A percentile compares a stretch with the other conserved stretches of the same genome.
Conservation (phyloP, 163 green algal genomes). For the Chlorella variabilis region DNA sequence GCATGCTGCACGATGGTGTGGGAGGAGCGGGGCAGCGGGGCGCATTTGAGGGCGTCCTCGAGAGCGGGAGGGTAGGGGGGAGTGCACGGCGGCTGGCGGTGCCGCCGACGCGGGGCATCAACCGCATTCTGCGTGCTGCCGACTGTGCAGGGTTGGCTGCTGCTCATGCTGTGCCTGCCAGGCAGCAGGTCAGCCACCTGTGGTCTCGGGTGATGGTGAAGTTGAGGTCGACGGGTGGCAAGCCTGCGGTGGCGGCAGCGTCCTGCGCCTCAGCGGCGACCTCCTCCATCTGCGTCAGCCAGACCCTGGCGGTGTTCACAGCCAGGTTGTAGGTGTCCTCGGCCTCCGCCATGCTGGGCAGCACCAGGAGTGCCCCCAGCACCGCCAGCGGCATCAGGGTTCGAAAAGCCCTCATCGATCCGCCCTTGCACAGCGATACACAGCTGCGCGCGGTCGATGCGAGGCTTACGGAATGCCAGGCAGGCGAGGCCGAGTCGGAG, state of each 20-base stretch:
- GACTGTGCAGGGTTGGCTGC: too few relatives aligned
- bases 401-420: too few relatives aligned
- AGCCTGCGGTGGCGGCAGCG: background rate
- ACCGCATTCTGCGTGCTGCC: too few relatives aligned
- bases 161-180: background rate
- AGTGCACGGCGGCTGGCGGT: too few relatives aligned
- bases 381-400: background rate
- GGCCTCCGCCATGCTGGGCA: background rate
- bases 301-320: background rate
- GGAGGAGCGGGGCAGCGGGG: background rate
- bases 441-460: too few relatives aligned
- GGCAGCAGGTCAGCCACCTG: background rate
- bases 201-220: background rate
- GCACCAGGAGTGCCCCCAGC: background rate
- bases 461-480: too few relatives aligned
- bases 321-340: background rate
- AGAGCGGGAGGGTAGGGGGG: too few relatives aligned
- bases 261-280: background rate
- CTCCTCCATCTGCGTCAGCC: slow-evolving; percentile 2
- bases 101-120: too few relatives aligned
- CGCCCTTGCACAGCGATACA: too few relatives aligned
- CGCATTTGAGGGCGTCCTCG: too few relatives aligned
- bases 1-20: background rate
- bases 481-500: too few relatives aligned
- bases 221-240: background rate